Percentiles rank a stretch among this genome's conserved stretches.
phyloP scores from a whole-genome alignment of 1,284 basidiomycete species.

The Rhodofomes roseus region DNA sequence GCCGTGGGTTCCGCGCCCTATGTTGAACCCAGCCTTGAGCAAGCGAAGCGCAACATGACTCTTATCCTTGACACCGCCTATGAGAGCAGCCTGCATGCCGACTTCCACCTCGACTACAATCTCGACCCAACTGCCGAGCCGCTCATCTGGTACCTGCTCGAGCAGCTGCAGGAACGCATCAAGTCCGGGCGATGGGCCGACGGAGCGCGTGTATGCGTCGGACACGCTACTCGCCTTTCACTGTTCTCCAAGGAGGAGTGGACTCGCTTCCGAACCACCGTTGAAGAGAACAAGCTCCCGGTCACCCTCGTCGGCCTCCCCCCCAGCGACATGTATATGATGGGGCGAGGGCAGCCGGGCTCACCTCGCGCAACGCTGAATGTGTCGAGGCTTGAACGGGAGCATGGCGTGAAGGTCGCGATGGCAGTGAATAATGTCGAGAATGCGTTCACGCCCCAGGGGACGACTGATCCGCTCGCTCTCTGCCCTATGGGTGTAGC shows the following conservation, averaged over 20 bases:
- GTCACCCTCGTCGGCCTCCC: constrained; percentile 55
- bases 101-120: constrained; percentile 69
- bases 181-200: constrained; percentile 18
- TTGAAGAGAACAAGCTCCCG: constrained; percentile 33
- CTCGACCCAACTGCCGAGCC: constrained; percentile 46
- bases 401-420: constrained; percentile 45
- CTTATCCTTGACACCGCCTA: constrained; percentile 47
- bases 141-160: constrained; percentile 52
- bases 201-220: constrained; percentile 43
- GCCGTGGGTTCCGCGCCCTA: constrained; percentile 63
- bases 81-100: constrained; percentile 39
- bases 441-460: constrained; percentile 68
- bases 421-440: constrained; percentile 62
- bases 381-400: constrained; percentile 40
- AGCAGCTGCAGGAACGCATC: constrained; percentile 28
- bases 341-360: constrained; percentile 36
- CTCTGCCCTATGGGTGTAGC: constrained; percentile 57
- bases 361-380: constrained; percentile 49
- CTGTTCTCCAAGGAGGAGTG: constrained; percentile 47
- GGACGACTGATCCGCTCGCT: constrained; percentile 54
- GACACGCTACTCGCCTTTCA: constrained; percentile 57
- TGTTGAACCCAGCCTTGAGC: constrained; percentile 46
- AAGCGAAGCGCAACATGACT: constrained; percentile 50
- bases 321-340: constrained; percentile 66
- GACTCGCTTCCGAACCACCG: constrained; percentile 31